These are phyloP conservation scores for Talaromyces nanjingensis DNA, from an alignment of 495 filamentous ascomycete genomes.

Conservation along the genomic window DNA sequence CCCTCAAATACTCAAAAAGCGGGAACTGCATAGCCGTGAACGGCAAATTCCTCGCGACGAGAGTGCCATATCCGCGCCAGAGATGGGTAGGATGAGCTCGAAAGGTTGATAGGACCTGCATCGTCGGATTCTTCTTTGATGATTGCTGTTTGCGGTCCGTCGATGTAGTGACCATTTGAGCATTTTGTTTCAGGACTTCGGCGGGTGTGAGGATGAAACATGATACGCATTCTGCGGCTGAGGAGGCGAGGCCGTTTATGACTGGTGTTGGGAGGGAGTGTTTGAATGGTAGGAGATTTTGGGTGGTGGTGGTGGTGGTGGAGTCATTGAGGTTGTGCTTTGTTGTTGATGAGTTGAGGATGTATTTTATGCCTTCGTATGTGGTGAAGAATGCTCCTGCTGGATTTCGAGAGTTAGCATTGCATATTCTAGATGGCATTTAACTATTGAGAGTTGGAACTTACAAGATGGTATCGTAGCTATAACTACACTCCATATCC, in stretches of 20 bases:
- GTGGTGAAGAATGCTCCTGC: conserved; percentile 86
- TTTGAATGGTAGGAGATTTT: conserved; percentile 23
- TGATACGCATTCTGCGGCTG: conserved; percentile 68
- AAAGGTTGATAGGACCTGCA: conserved; percentile 50
- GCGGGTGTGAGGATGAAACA: conserved; percentile 83
- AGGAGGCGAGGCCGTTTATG: conserved; percentile 65
- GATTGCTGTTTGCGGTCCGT: not conserved
- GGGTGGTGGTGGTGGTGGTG: conserved; percentile 46
- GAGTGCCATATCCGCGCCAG: conserved; percentile 72
- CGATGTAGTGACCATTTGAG: conserved; percentile 53
- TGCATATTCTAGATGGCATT: not conserved
- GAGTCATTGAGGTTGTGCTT: conserved; percentile 19
- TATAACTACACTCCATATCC: conserved; percentile 80
- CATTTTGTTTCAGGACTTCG: conserved; percentile 90
- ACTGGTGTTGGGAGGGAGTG: conserved; percentile 51
- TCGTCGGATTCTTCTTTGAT: conserved; percentile 24
- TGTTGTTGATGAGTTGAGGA: conserved; percentile 27
- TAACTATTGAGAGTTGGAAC: not conserved
- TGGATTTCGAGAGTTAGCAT: conserved; percentile 21
- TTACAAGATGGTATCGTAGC: conserved; percentile 78
- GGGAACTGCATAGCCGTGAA: conserved; percentile 88
- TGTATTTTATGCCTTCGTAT: conserved; percentile 68
- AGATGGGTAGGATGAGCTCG: conserved; percentile 50
- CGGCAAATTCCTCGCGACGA: conserved; percentile 74
- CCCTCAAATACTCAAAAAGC: conserved; percentile 64